Percentiles rank a stretch among this genome's conserved stretches.
These are phyloP conservation scores for Xerocomus subilludens DNA, from an alignment of 1,284 basidiomycete species.

Conservation along the genomic window DNA sequence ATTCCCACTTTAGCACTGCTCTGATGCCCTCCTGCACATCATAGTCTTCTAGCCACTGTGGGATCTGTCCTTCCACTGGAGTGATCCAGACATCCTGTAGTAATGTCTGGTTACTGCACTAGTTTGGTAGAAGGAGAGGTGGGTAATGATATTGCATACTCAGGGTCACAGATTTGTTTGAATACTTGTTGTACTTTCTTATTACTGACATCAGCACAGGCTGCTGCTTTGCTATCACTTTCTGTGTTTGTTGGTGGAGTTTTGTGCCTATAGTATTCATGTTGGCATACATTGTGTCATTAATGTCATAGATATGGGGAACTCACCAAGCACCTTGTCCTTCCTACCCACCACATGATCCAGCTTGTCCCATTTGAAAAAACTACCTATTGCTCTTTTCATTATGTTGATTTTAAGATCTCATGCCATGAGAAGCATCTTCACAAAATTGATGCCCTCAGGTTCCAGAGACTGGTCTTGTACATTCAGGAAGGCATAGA, in stretches of 20 bases:
- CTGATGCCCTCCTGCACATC: slow-evolving; percentile 51
- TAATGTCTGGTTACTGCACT: slow-evolving; percentile 49
- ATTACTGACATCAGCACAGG: slow-evolving; percentile 28
- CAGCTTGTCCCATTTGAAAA: no score
- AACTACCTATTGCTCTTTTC: no score
- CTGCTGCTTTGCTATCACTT: slow-evolving; percentile 24
- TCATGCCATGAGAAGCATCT: no score
- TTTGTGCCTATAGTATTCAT: slow-evolving; percentile 43
- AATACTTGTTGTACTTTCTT: slow-evolving; percentile 26
- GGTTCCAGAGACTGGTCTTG: no score
- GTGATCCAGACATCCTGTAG: slow-evolving; percentile 58
- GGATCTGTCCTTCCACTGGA: slow-evolving; percentile 29
- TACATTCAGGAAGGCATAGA: no score
- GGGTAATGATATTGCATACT: slow-evolving; percentile 46
- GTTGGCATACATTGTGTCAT: no score
- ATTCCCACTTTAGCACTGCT: slow-evolving; percentile 47
- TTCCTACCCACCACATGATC: no score
- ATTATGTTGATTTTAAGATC: no score
- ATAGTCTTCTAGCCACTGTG: slow-evolving; percentile 54
- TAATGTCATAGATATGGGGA: no score
- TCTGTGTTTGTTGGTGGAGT: slow-evolving; percentile 23
- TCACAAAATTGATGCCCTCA: no score
- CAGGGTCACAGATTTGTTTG: slow-evolving; percentile 38
- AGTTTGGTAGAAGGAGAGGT: slow-evolving; percentile 43
- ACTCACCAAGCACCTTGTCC: no score